A percentile compares a stretch with the other conserved stretches of the same genome.
phyloP scores from a whole-genome alignment of 163 green algal genomes.

The Chlamydomonas reinhardtii region DNA sequence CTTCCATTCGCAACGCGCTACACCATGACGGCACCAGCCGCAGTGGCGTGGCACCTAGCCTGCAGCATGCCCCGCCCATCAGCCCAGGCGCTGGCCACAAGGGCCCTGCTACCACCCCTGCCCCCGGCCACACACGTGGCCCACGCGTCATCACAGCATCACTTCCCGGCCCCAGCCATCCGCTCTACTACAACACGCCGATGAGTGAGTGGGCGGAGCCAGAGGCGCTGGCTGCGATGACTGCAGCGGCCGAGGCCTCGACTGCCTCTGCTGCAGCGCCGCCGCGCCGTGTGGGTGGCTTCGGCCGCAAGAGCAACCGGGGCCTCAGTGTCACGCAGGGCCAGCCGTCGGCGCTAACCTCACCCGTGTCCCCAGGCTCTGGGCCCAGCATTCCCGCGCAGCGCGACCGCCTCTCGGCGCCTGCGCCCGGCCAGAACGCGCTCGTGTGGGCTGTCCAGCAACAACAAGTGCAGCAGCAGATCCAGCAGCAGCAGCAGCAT shows the following conservation, averaged over 20 bases:
- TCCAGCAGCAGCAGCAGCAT: neutral
- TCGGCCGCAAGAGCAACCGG: neutral
- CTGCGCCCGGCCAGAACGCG: too few species aligned
- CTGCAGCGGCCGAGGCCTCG: neutral
- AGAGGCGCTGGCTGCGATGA: conserved; percentile 25
- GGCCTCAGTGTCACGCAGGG: neutral
- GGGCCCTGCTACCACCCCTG: too few species aligned
- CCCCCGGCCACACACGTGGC: neutral
- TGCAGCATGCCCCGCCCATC: too few species aligned
- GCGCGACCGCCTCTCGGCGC: neutral
- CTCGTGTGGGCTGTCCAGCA: neutral
- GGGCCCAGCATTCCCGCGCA: neutral
- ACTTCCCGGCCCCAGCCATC: conserved; percentile 23
- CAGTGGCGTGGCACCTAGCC: too few species aligned
- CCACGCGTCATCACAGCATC: conserved; percentile 9
- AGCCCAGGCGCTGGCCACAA: too few species aligned
- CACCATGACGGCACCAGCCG: too few species aligned
- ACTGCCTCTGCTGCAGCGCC: neutral
- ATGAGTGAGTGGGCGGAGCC: conserved; percentile 37
- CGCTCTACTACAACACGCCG: conserved; percentile 40
- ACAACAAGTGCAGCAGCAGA: neutral
- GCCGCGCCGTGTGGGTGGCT: neutral
- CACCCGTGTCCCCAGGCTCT: neutral
- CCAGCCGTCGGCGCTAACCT: neutral
- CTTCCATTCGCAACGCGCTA: too few species aligned